Base-by-base conservation (phyloP, 306 rosid genomes). In the Dryas alaskensis region DNA sequence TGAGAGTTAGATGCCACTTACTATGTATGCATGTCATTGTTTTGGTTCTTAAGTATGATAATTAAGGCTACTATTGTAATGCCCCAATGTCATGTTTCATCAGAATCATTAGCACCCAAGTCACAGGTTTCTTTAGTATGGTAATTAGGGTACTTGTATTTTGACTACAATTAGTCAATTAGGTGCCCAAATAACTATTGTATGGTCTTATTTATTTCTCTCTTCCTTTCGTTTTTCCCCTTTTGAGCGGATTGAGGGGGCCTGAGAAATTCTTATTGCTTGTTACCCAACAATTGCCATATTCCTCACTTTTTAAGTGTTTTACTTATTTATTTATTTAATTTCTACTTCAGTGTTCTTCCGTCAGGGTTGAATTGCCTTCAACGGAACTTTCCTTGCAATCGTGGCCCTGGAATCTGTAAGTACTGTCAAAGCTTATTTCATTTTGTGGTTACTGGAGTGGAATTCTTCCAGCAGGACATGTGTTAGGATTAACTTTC, bases 351-450 rank as follows among this genome's bases (percentile, higher is more conserved):
- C 82, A 91, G 97, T 55, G 87, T 53, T 46, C 85, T 93, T 71
- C 92, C 92, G 47, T 79, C 86, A 11, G 87, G 96, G 67, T 76
- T 86, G 77, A 73, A 81, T 57, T 93, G 97, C 83, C 89, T 93
- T 78, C 97, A 90, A 69, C 81, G 48, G 61, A 72, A 64, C 51
- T 93, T 90, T 69, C 89, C 93, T 65, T 93, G 98, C 84, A 73
- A 81, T 58, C 71, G 81, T 19, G 97, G 87, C 31, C 7, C 17
- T 31, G 84, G 84, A 76, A 54, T 54, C 73, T 90, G 98, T 93
- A 87, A 84, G 97, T 79, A 71, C 19, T 40, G 22, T 49, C 78
- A 19, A 63, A 67, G 61, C n/a, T 39, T 66, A 40, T 2, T 6
- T 22, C 81, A 14, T 43, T 59, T 49, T 86, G 53, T 69, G 42